Conservation (phyloP, 2,329 filamentous ascomycete genomes). For the Botryotinia narcissicola region DNA sequence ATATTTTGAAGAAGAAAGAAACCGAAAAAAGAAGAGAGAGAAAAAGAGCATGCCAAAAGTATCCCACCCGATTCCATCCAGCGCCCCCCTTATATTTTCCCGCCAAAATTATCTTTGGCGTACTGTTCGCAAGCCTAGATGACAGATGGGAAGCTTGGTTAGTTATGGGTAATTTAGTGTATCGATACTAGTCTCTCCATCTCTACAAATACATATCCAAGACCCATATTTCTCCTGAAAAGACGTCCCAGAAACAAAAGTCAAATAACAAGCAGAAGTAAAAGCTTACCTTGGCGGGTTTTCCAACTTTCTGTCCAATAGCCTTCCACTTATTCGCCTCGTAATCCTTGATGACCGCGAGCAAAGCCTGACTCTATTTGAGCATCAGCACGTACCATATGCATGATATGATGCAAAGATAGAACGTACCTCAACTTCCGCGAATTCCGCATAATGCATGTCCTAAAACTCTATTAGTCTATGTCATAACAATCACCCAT, state of each 20-base stretch:
- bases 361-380: constrained; percentile 54
- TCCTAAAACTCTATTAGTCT: constrained; percentile 55
- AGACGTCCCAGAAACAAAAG: not conserved
- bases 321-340: constrained; percentile 98
- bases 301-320: constrained; percentile 94
- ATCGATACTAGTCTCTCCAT: not conserved
- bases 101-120: constrained; percentile 83
- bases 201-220: not conserved
- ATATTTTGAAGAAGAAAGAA: not conserved
- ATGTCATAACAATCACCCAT: not conserved
- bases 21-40: not conserved
- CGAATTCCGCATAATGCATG: constrained; percentile 99
- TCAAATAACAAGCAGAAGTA: not conserved
- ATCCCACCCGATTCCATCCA: not conserved
- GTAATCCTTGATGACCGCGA: constrained; percentile 97
- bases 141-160: not conserved
- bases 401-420: constrained; percentile 7
- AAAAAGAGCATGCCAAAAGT: not conserved
- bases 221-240: not conserved
- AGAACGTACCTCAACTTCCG: constrained; percentile 80
- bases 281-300: constrained; percentile 79
- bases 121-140: constrained; percentile 81
- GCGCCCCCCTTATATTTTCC: constrained; percentile 29
- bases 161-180: not conserved
- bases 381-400: constrained; percentile 32